phyloP scores from a whole-genome alignment of 164 flowering plant species.

The Santalum album region DNA sequence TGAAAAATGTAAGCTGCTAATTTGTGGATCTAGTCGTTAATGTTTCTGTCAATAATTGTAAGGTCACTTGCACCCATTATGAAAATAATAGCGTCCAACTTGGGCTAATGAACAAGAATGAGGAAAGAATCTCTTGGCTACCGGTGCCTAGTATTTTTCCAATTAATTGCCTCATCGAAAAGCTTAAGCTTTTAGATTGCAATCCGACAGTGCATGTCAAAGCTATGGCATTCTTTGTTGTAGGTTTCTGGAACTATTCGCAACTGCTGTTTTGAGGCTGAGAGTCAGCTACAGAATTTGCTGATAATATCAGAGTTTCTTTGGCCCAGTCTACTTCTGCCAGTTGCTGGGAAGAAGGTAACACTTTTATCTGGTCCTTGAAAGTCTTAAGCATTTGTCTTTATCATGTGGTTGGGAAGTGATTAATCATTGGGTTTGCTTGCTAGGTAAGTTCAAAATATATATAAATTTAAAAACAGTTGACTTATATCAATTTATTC shows the following conservation, averaged over 20 bases:
- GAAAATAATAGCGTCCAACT: no score
- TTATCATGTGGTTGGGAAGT: background rate
- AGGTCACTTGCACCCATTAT: no score
- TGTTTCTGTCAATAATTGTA: no score
- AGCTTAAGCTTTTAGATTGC: background rate
- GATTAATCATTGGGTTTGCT: background rate
- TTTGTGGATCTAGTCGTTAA: no score
- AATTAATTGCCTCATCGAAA: no score
- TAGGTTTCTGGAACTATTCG: conserved; percentile 88
- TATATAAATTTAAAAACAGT: no score
- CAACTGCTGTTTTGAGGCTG: conserved; percentile 96
- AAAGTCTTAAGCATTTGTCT: background rate
- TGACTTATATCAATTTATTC: no score
- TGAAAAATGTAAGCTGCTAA: no score
- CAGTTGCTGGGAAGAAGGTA: conserved; percentile 91
- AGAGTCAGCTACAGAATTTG: conserved; percentile 65
- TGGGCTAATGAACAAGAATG: no score
- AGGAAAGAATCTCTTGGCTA: no score
- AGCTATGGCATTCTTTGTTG: conserved; percentile 1
- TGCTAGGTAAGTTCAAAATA: no score
- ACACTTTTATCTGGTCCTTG: background rate
- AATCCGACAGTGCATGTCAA: background rate
- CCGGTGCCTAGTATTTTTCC: no score
- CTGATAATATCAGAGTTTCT: conserved; percentile 88
- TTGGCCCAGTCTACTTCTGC: conserved; percentile 93